These are phyloP conservation scores for Curvularia lunata DNA, from an alignment of 2,329 filamentous ascomycete species.

Conservation along the genomic window DNA sequence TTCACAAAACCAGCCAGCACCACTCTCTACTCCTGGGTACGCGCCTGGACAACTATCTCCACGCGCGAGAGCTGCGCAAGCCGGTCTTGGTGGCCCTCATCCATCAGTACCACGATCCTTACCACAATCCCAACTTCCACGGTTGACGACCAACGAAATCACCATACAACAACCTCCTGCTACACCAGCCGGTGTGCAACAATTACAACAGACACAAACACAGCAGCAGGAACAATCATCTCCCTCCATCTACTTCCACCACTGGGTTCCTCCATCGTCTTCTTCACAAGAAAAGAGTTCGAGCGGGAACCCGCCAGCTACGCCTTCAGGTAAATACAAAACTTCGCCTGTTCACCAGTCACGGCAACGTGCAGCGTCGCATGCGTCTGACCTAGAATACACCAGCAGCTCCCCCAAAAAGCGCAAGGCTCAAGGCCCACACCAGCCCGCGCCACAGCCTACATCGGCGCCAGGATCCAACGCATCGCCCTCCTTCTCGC, in stretches of 20 bases:
- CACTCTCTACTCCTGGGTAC: slow-evolving; percentile 49
- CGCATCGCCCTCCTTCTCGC: slow-evolving; percentile 59
- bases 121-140: slow-evolving; percentile 56
- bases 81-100: slow-evolving; percentile 41
- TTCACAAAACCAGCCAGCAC: slow-evolving; percentile 48
- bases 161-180: slow-evolving; percentile 56
- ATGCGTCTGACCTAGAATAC: slow-evolving; percentile 64
- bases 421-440: slow-evolving; percentile 71
- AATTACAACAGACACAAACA: slow-evolving; percentile 56
- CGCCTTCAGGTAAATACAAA: slow-evolving; percentile 69
- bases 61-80: slow-evolving; percentile 41
- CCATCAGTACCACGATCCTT: slow-evolving; percentile 54
- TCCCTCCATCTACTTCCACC: slow-evolving; percentile 85
- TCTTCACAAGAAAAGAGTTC: slow-evolving; percentile 62
- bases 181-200: slow-evolving; percentile 49
- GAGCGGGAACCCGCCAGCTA: slow-evolving; percentile 70
- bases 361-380: slow-evolving; percentile 58
- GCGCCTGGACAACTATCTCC: slow-evolving; percentile 43
- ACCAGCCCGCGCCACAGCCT: slow-evolving; percentile 59
- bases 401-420: slow-evolving; percentile 83
- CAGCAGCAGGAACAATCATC: slow-evolving; percentile 69
- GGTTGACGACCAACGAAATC: slow-evolving; percentile 61
- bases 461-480: slow-evolving; percentile 57
- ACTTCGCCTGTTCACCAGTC: slow-evolving; percentile 49
- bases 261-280: slow-evolving; percentile 78